Percentiles rank a stretch among this genome's conserved stretches.
These are phyloP conservation scores for Ascosphaera aggregata DNA, from an alignment of 2,329 filamentous ascomycete genomes.

Conservation along the genomic window DNA sequence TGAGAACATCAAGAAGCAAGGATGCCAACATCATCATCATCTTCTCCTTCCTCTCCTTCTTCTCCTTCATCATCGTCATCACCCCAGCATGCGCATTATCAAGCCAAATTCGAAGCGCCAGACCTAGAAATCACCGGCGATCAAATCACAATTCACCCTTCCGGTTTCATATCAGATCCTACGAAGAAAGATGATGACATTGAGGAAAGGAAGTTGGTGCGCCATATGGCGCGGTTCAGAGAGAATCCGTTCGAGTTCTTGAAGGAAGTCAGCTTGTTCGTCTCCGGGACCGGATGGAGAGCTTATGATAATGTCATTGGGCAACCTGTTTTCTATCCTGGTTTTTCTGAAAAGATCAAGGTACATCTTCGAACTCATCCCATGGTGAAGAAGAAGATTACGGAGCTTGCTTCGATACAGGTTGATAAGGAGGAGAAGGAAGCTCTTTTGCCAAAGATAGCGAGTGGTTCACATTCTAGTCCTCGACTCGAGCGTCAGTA, in stretches of 20 bases:
- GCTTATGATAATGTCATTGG: conserved; percentile 80
- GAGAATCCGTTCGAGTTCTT: conserved; percentile 54
- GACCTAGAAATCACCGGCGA: conserved; percentile 56
- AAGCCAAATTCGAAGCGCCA: conserved; percentile 30
- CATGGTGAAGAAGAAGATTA: conserved; percentile 50
- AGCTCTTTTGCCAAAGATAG: conserved; percentile 32
- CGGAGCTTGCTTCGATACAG: conserved; percentile 50
- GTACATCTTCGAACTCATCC: conserved; percentile 49
- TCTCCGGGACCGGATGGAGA: conserved; percentile 85
- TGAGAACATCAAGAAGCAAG: no score
- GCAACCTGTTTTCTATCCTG: conserved; percentile 78
- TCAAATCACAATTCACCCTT: conserved; percentile 50
- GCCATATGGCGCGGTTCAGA: conserved; percentile 72
- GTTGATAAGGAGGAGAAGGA: conserved; percentile 55
- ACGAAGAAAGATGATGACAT: conserved; percentile 22
- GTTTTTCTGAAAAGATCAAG: conserved; percentile 84
- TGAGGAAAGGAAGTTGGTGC: conserved; percentile 26
- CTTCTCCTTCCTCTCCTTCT: no score
- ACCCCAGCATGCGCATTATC: conserved; percentile 10
- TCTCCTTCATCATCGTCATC: conserved; percentile 9
- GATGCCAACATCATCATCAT: no score
- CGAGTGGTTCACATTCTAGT: conserved; percentile 5
- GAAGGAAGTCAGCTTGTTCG: conserved; percentile 77
- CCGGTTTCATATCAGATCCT: conserved; percentile 28
- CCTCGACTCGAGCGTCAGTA: conserved; percentile 14